phyloP scores from a whole-genome alignment of 163 green algal species.

The Trebouxia gelatinosa region DNA sequence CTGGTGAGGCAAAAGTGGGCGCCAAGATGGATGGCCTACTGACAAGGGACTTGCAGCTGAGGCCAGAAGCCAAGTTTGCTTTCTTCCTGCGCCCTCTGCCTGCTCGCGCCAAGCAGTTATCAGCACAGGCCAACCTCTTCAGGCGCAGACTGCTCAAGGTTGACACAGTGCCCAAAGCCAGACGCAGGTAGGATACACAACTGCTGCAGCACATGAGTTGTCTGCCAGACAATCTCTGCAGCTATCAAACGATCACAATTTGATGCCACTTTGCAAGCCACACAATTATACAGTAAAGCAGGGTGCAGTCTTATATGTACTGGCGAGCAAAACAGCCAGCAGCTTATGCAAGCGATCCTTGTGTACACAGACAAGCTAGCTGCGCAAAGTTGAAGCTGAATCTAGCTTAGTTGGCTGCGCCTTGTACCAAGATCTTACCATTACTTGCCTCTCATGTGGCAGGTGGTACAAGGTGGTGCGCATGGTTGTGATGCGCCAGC shows the following conservation, averaged over 20 bases:
- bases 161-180: constrained; percentile 1
- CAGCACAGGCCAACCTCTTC: constrained; percentile 28
- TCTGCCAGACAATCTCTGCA: background rate
- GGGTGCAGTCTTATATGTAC: background rate
- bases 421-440: too few relatives aligned
- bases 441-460: too few relatives aligned
- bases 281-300: background rate
- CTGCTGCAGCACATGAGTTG: background rate
- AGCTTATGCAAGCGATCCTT: too few relatives aligned
- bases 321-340: too few relatives aligned
- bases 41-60: constrained; percentile 56
- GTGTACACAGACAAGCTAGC: too few relatives aligned
- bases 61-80: constrained; percentile 42
- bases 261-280: background rate
- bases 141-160: constrained; percentile 49
- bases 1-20: constrained; percentile 20
- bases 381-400: too few relatives aligned
- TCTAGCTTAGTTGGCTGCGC: too few relatives aligned
- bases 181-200: constrained; percentile 21
- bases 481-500: constrained; percentile 41
- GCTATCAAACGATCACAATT: too few relatives aligned
- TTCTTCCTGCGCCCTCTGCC: constrained; percentile 60
- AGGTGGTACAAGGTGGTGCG: constrained; percentile 45
- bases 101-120: constrained; percentile 41
- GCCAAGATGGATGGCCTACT: constrained; percentile 51